Percentiles rank a stretch among this genome's conserved stretches.
phyloP scores from a whole-genome alignment of 1,284 basidiomycete species.

The Boletus semigastroideus region DNA sequence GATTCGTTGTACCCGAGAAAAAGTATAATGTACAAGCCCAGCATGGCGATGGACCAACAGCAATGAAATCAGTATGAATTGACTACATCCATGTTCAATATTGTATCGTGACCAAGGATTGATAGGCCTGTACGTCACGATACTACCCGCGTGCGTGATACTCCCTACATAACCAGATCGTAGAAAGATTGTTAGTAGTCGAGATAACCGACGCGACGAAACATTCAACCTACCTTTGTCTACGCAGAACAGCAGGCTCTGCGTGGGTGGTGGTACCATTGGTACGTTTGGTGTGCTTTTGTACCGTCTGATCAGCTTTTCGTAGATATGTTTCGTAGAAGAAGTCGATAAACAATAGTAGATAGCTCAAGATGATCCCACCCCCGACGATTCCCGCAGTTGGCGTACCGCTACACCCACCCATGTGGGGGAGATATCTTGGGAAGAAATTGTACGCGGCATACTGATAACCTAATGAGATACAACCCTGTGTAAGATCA shows the following conservation, averaged over 20 bases:
- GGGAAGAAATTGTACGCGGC: slow-evolving; percentile 18
- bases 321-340: slow-evolving; percentile 79
- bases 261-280: background rate
- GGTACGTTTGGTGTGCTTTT: slow-evolving; percentile 1
- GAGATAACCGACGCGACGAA: background rate
- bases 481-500: background rate
- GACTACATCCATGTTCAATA: no score
- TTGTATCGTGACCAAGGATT: no score
- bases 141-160: background rate
- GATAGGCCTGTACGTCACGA: no score
- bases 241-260: slow-evolving; percentile 12
- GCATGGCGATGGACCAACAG: no score
- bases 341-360: slow-evolving; percentile 57
- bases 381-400: slow-evolving; percentile 8
- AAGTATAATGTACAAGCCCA: no score
- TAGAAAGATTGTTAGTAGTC: background rate
- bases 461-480: slow-evolving; percentile 12
- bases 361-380: slow-evolving; percentile 15
- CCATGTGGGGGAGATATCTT: slow-evolving; percentile 12
- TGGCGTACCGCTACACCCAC: slow-evolving; percentile 14
- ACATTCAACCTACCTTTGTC: slow-evolving; percentile 7
- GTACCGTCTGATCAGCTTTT: slow-evolving; percentile 8
- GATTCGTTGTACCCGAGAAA: no score
- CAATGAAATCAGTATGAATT: no score
- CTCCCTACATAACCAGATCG: background rate